Base-by-base conservation (phyloP, 2,329 filamentous ascomycete genomes). In the Salinomyces thailandicus region DNA sequence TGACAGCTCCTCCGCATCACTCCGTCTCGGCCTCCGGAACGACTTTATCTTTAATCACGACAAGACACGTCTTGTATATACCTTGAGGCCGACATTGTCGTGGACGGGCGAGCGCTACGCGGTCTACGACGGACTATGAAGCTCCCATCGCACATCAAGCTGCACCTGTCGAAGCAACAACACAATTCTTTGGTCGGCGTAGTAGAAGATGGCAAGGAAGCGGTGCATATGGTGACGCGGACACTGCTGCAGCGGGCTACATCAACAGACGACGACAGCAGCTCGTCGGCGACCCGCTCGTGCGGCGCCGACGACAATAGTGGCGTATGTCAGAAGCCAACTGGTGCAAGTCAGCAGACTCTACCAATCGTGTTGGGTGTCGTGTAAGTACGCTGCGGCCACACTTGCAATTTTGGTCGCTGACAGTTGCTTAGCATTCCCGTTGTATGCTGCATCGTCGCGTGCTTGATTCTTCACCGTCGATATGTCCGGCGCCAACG, bases 381-480 rank as follows among this genome's bases (percentile, higher is more conserved):
- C 28, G 54, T 52, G 55, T 59, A 45, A 53, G 57, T 56, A 18
- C 14, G 11, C n/a, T n/a, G n/a, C n/a, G n/a, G n/a, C n/a, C n/a
- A n/a, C n/a, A n/a, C n/a, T n/a, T n/a, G n/a, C n/a, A n/a, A n/a
- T n/a, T n/a, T n/a, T n/a, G n/a, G n/a, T n/a, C n/a, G n/a, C n/a
- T n/a, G n/a, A n/a, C n/a, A n/a, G n/a, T n/a, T n/a, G n/a, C n/a
- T n/a, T n/a, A 95, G 87, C 28, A 76, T 96, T 36, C 87, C 91
- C 1, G 55, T 94, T 31, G 66, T 77, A 18, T 64, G 73, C 42
- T 79, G 82, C 14, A 57, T 81, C 1, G 55, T 76, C 32, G 72
- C 85, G 1, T 65, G 95, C 26, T 54, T 87, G 46, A 80, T 78
- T 54, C 71, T 98, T 22, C 87, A 95, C 57, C 76, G 85, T 35